Evolutionary conservation across 768 basidiomycete species (phyloP).

Genomic region (Lentinula boryana): DNA sequence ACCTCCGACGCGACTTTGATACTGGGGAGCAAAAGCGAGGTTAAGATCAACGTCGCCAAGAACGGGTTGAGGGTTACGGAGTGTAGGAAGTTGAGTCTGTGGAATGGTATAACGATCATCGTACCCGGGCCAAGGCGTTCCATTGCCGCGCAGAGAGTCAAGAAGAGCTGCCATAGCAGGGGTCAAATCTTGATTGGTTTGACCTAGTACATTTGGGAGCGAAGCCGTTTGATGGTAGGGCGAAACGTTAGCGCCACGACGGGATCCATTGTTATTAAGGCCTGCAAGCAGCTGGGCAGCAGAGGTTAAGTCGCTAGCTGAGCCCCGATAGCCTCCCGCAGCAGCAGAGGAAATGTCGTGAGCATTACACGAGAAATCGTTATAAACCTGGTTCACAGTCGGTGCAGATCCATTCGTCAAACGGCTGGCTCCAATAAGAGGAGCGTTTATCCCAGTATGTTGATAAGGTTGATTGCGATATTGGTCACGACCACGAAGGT

Average conservation of each 20-base stretch:
- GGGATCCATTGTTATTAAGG: neutral
- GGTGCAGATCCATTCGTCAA: neutral
- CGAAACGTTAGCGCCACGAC: neutral
- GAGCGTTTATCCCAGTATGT: neutral
- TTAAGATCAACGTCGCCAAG: conserved; percentile 10
- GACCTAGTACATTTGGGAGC: neutral
- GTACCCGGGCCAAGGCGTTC: conserved; percentile 15
- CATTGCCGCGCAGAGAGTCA: conserved; percentile 24
- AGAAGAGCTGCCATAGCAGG: conserved; percentile 23
- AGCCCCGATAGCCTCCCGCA: conserved; percentile 7
- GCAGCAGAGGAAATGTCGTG: conserved; percentile 7
- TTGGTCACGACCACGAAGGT: conserved; percentile 61
- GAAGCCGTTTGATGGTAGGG: conserved; percentile 1
- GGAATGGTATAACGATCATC: conserved; percentile 6
- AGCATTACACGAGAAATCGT: conserved; percentile 9
- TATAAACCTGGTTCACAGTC: conserved; percentile 5
- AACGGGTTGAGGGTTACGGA: neutral
- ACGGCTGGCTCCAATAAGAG: conserved; percentile 3
- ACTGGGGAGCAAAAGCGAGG: conserved; percentile 8
- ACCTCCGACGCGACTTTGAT: neutral
- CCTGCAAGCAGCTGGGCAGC: conserved; percentile 2
- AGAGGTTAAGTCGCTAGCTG: neutral
- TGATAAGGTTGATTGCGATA: conserved; percentile 20
- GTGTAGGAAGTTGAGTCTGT: neutral
- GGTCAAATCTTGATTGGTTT: conserved; percentile 3